phyloP scores from a whole-genome alignment of 768 basidiomycete species.

The Tubosaeta sp. region DNA sequence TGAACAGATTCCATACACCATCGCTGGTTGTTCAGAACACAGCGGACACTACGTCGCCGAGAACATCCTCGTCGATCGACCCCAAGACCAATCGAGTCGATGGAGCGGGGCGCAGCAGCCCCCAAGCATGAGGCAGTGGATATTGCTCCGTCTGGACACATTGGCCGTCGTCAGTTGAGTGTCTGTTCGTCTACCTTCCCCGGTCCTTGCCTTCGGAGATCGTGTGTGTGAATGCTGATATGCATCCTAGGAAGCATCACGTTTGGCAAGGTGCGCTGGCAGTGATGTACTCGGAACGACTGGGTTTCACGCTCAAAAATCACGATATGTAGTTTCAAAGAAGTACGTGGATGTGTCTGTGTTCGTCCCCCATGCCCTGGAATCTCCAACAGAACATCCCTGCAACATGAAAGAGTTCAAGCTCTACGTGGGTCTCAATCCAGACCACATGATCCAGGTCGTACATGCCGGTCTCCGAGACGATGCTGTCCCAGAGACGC shows the following conservation, averaged over 20 bases:
- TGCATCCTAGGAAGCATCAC: conserved; percentile 55
- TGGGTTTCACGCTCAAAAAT: background rate
- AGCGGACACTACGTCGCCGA: conserved; percentile 66
- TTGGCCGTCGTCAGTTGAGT: conserved; percentile 64
- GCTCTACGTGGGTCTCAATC: conserved; percentile 57
- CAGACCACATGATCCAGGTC: conserved; percentile 66
- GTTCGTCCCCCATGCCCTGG: background rate
- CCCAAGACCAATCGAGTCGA: conserved; percentile 61
- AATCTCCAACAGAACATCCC: conserved; percentile 58
- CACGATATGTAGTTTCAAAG: conserved; percentile 16
- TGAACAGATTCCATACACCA: conserved; percentile 43
- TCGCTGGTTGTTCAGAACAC: conserved; percentile 63
- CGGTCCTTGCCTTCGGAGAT: background rate
- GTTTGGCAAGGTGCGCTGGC: conserved; percentile 66
- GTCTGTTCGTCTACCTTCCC: background rate
- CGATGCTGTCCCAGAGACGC: conserved; percentile 59
- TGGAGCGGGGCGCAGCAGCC: conserved; percentile 71
- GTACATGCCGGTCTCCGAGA: conserved; percentile 63
- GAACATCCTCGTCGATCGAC: conserved; percentile 63
- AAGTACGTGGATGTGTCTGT: conserved; percentile 17
- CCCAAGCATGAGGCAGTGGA: conserved; percentile 61
- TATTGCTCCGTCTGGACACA: conserved; percentile 59
- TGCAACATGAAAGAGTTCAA: conserved; percentile 86
- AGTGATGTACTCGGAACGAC: background rate
- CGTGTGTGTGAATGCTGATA: background rate